A percentile compares a stretch with the other conserved stretches of the same genome.
phyloP scores from a whole-genome alignment of 2,329 filamentous ascomycete genomes.

The Hypoxylon sp. region DNA sequence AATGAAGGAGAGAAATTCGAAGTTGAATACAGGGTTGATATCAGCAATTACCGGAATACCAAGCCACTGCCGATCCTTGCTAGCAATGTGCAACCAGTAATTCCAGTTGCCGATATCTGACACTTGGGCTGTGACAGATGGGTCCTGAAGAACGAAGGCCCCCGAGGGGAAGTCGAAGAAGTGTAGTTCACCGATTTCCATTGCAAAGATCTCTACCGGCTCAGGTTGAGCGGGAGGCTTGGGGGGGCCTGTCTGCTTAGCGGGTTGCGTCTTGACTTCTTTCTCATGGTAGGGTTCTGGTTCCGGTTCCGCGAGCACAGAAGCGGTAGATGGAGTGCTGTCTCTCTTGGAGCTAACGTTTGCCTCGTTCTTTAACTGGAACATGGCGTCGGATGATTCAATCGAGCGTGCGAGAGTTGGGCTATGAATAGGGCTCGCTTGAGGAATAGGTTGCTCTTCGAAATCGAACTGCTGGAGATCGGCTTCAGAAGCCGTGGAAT shows the following conservation, averaged over 20 bases:
- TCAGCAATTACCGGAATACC: slow-evolving; percentile 89
- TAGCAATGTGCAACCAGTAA: slow-evolving; percentile 92
- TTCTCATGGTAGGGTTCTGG: slow-evolving; percentile 52
- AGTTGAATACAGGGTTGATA: slow-evolving; percentile 98
- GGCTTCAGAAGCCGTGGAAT: slow-evolving; percentile 83
- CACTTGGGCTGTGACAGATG: slow-evolving; percentile 81
- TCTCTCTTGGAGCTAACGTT: slow-evolving; percentile 65
- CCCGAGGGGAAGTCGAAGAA: slow-evolving; percentile 92
- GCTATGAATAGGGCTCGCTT: slow-evolving; percentile 73
- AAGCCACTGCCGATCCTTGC: slow-evolving; percentile 84
- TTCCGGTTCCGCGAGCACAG: slow-evolving; percentile 52
- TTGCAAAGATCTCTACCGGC: slow-evolving; percentile 78
- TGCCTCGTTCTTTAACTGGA: slow-evolving; percentile 63
- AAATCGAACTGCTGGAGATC: slow-evolving; percentile 90
- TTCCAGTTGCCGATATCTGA: slow-evolving; percentile 91
- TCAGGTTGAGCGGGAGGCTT: slow-evolving; percentile 77
- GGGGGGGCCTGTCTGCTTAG: slow-evolving; percentile 55
- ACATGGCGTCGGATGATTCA: slow-evolving; percentile 71
- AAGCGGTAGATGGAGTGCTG: slow-evolving; percentile 40
- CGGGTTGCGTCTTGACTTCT: slow-evolving; percentile 53
- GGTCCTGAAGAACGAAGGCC: slow-evolving; percentile 86
- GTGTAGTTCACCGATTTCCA: slow-evolving; percentile 87
- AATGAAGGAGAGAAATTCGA: slow-evolving; percentile 98
- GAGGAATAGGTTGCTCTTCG: slow-evolving; percentile 74
- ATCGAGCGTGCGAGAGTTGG: slow-evolving; percentile 69